Evolutionary conservation across 1,139 yeast species (phyloP), one percentile per base, ranked within the genome.

Genomic region (Candida mesenterica): DNA sequence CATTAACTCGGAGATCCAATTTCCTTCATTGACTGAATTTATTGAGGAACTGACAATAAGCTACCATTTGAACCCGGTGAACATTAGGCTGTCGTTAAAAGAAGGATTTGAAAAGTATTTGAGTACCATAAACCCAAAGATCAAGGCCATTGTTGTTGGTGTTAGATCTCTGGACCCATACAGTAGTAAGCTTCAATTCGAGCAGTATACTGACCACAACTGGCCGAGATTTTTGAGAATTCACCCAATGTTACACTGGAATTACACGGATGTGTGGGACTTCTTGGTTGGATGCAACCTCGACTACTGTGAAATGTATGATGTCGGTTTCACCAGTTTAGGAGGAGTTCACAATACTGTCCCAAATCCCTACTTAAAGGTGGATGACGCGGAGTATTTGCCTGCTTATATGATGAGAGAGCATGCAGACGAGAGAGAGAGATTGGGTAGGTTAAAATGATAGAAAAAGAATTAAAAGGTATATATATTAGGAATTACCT

Each of bases 151-250:
- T 1, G 67, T 88, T 20, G 92, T 88, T 2, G 96, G 96, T 1
- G 86, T 86, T 13, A 68, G 96, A 35, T 72, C 83, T 40, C 74
- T 84, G 3, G 96, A 88, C 52, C 96, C 96, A 0, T 83, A 73
- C 52, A 89, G 94, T 0, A 59, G 61, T 1, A 45, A 61, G 10
- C 64, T 88, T 25, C 44, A 64, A 12, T 69, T 69, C 37, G 73
- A 82, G 40, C 89, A 85, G 49, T 55, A 51, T 27, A 88, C 96
- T 0, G 96, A 88, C 53, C 82, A 78, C 43, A 79, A 87, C 35
- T 88, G 96, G 96, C 96, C 96, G n/a, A 62, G 66, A 25, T 88
- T 88, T 53, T 59, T 80, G 44, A 62, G 96, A 31, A 68, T 87
- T 7, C 92, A 87, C 50, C 96, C 96, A 0, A 82, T 88, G 9